Conservation (phyloP, 2,329 filamentous ascomycete genomes). For the Neonectria coccinea region DNA sequence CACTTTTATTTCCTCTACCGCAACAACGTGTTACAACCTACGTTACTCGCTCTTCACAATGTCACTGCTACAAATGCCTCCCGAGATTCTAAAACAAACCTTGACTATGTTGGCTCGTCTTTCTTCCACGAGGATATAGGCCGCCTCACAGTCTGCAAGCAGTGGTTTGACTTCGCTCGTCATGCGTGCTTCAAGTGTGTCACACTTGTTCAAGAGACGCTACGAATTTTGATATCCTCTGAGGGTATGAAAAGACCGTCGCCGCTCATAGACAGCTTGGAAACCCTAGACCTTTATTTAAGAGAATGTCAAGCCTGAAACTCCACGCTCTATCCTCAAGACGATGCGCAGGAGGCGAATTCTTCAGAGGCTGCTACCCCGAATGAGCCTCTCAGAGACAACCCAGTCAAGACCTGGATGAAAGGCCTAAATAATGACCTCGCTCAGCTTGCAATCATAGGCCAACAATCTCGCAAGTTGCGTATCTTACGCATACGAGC, state of each 20-base stretch:
- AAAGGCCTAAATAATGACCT: slow-evolving; percentile 29
- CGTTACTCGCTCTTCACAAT: slow-evolving; percentile 23
- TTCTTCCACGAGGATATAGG: slow-evolving; percentile 35
- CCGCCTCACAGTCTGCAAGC: slow-evolving; percentile 37
- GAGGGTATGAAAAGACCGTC: not conserved
- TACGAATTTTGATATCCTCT: slow-evolving; percentile 17
- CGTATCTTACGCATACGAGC: slow-evolving; percentile 25
- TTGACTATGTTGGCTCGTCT: slow-evolving; percentile 28
- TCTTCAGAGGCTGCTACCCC: not conserved
- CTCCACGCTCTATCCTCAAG: not conserved
- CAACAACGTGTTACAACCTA: not conserved
- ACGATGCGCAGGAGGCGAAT: slow-evolving; percentile 1
- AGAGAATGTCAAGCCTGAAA: slow-evolving; percentile 9
- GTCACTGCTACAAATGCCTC: slow-evolving; percentile 33
- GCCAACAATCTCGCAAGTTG: slow-evolving; percentile 25
- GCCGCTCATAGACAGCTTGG: slow-evolving; percentile 17
- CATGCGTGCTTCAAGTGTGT: slow-evolving; percentile 22
- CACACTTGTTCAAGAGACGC: slow-evolving; percentile 19
- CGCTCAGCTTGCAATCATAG: slow-evolving; percentile 24
- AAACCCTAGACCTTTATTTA: slow-evolving; percentile 28
- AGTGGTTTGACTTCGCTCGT: slow-evolving; percentile 36
- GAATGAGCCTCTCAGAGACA: slow-evolving; percentile 1
- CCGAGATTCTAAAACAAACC: slow-evolving; percentile 35
- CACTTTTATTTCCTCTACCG: no score
- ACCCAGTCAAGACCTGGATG: slow-evolving; percentile 10